Base-by-base conservation (phyloP, 257 asterid genomes). In the Anisodus acutangulus region DNA sequence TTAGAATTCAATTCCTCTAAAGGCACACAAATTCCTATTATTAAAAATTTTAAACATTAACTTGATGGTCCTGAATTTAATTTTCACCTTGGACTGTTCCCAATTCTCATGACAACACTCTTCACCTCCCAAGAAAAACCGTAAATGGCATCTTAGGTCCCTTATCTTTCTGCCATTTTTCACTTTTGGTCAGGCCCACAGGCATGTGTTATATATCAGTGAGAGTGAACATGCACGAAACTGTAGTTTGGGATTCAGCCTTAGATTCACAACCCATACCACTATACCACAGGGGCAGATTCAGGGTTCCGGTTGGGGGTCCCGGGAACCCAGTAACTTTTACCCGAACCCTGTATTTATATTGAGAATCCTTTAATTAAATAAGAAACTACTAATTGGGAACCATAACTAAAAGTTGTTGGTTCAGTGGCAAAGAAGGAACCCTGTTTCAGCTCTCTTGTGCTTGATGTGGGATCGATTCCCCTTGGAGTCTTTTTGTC, bases 51-150 rank as follows among this genome's bases (percentile, higher is more conserved):
- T 35, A 35, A 81, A 53, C 69, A 59, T 37, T 7, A 71, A 59
- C 43, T 45, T 58, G 15, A 41, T 69, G 19, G 68, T 55, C 80
- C 58, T 35, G 26, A 87, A 87, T 89, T 86, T 67, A 91, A 67
- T 89, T 88, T 89, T 88, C 94, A 91, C 91, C 91, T 85, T 85
- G 72, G 83, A 89, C 88, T 91, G 97, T 90, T 92, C 94, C 98
- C 97, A 86, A 79, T 88, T 85, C 58, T 87, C 87, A 84, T 90
- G 95, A 92, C 97, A 93, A 87, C 85, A 85, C 82, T 84, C 85
- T 81, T 80, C 84, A 69, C 82, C 83, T 49, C 10, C 45, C 82
- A 82, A 41, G 74, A 70, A 17, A 55, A 85, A 83, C 78, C 85
- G 88, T 83, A 87, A 88, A 85, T 86, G 86, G 83, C 86, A 84